Conservation (phyloP, 805 yeast genomes). For the Lachancea meyersii region DNA sequence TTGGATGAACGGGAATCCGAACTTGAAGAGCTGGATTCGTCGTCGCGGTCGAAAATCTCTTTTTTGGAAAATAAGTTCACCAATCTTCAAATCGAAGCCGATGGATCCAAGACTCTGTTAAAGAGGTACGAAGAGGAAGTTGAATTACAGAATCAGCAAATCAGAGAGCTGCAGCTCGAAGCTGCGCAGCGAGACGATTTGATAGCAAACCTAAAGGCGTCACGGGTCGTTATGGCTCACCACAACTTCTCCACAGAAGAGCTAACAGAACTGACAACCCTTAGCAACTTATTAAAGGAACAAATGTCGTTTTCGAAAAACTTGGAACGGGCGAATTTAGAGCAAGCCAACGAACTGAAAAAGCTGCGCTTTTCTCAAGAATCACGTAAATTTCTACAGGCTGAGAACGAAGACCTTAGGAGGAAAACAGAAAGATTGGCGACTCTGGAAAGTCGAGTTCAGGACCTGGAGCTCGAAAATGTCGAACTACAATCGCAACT, state of each 20-base stretch:
- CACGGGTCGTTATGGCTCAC: slow-evolving; percentile 34
- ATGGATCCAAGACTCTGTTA: slow-evolving; percentile 17
- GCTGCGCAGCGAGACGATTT: slow-evolving; percentile 24
- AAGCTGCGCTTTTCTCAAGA: slow-evolving; percentile 34
- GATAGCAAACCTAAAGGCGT: slow-evolving; percentile 26
- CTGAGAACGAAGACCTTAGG: slow-evolving; percentile 30
- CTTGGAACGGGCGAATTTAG: slow-evolving; percentile 46
- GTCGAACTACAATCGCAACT: slow-evolving; percentile 42
- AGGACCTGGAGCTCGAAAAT: slow-evolving; percentile 46
- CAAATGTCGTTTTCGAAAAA: slow-evolving; percentile 42
- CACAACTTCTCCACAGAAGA: slow-evolving; percentile 30
- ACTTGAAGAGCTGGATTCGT: slow-evolving; percentile 34
- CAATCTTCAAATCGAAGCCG: slow-evolving; percentile 15
- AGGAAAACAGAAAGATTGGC: slow-evolving; percentile 40
- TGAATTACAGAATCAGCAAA: slow-evolving; percentile 18
- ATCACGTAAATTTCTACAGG: slow-evolving; percentile 22
- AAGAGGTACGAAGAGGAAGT: slow-evolving; percentile 25
- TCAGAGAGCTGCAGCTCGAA: slow-evolving; percentile 18
- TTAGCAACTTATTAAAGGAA: slow-evolving; percentile 33
- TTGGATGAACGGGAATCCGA: slow-evolving; percentile 19
- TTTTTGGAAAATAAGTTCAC: slow-evolving; percentile 15
- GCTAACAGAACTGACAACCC: slow-evolving; percentile 31
- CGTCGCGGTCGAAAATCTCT: slow-evolving; percentile 24
- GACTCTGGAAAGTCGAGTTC: slow-evolving; percentile 39
- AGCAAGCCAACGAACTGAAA: slow-evolving; percentile 48